Percentiles rank a stretch among this genome's conserved stretches.
phyloP scores from a whole-genome alignment of 2,329 filamentous ascomycete genomes.

The Albophoma yamanashiensis region DNA sequence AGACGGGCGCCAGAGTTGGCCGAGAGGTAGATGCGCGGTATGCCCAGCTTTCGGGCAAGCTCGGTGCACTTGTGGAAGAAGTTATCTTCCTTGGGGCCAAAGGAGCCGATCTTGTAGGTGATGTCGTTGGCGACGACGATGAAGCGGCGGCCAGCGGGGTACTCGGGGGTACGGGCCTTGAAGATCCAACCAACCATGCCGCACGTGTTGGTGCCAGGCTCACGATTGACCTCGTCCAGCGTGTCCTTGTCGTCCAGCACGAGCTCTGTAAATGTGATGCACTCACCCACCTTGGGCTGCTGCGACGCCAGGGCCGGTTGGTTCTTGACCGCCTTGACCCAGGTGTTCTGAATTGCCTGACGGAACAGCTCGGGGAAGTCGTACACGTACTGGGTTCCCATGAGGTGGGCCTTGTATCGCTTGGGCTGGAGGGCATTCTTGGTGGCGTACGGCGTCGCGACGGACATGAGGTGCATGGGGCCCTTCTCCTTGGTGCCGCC shows the following conservation, averaged over 20 bases:
- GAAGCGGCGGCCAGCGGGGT: conserved; percentile 83
- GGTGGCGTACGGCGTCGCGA: conserved; percentile 87
- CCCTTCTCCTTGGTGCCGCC: conserved; percentile 92
- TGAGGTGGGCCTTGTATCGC: conserved; percentile 97
- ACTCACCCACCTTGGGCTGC: conserved; percentile 78
- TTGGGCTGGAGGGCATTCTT: conserved; percentile 99
- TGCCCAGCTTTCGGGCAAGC: conserved; percentile 83
- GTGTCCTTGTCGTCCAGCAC: conserved; percentile 91
- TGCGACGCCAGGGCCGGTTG: conserved; percentile 66
- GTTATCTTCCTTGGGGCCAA: conserved; percentile 90
- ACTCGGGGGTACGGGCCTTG: conserved; percentile 89
- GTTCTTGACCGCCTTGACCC: conserved; percentile 65
- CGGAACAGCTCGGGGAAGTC: conserved; percentile 99
- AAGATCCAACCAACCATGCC: conserved; percentile 99
- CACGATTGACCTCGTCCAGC: conserved; percentile 83
- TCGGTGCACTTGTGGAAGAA: conserved; percentile 99
- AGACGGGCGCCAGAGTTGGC: conserved; percentile 98
- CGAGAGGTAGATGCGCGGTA: conserved; percentile 94
- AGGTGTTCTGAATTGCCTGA: conserved; percentile 93
- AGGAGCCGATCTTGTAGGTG: conserved; percentile 97
- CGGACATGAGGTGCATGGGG: conserved; percentile 84
- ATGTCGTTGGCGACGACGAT: conserved; percentile 98
- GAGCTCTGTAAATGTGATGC: conserved; percentile 87
- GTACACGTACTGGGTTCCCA: conserved; percentile 99
- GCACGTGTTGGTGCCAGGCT: conserved; percentile 88